Conservation (phyloP, 2,329 filamentous ascomycete species). For the Cercospora sojina region DNA sequence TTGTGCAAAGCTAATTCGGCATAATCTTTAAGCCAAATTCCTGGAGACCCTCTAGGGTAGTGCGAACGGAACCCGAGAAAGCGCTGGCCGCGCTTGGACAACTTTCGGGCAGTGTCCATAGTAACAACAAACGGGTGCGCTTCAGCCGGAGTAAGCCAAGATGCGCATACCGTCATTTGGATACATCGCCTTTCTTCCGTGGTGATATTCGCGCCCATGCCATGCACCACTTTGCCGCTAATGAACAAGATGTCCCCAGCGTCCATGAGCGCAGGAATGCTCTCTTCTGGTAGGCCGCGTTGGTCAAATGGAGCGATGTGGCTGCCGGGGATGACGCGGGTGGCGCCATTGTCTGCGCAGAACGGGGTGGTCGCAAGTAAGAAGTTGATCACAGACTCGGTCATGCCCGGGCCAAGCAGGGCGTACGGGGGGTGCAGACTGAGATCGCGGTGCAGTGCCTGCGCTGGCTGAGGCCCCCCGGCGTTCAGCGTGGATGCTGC, state of each 20-base stretch:
- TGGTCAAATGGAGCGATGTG: neutral
- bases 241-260: slow-evolving; percentile 8
- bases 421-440: neutral
- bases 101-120: neutral
- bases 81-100: slow-evolving; percentile 5
- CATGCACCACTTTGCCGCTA: slow-evolving; percentile 13
- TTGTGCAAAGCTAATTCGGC: neutral
- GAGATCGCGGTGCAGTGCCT: slow-evolving; percentile 7
- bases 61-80: slow-evolving; percentile 4
- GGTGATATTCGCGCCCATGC: slow-evolving; percentile 1
- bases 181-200: no score
- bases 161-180: no score
- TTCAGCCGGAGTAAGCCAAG: neutral
- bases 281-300: slow-evolving; percentile 3
- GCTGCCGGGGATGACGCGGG: slow-evolving; percentile 9
- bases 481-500: slow-evolving; percentile 5
- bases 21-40: slow-evolving; percentile 4
- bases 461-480: slow-evolving; percentile 5
- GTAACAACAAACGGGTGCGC: slow-evolving; percentile 1
- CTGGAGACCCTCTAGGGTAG: neutral
- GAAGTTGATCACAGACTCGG: slow-evolving; percentile 13
- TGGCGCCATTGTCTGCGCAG: slow-evolving; percentile 11
- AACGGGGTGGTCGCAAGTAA: slow-evolving; percentile 3
- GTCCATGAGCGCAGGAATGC: slow-evolving; percentile 7
- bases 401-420: neutral